Evolutionary conservation across 1,284 basidiomycete species (phyloP).

Genomic region (Ustilago vetiveriae): DNA sequence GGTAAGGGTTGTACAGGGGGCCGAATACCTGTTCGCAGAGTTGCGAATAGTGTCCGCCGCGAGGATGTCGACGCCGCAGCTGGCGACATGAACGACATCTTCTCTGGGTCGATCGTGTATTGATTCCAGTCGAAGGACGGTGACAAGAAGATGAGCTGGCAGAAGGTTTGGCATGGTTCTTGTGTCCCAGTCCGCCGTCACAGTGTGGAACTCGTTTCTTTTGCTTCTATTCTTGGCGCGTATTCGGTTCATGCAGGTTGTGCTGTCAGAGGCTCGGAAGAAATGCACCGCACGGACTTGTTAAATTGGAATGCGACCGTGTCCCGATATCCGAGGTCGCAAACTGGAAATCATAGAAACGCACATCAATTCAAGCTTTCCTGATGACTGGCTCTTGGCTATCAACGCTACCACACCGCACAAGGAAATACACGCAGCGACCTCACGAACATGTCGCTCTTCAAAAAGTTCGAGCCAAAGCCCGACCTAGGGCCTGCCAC

Average conservation of each 20-base stretch:
- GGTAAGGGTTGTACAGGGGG: not conserved
- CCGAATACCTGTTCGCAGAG: not conserved
- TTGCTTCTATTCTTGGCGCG: conserved; percentile 1
- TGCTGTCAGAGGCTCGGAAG: conserved; percentile 3
- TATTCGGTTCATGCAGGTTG: conserved; percentile 4
- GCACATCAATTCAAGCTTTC: not conserved
- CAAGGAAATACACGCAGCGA: not conserved
- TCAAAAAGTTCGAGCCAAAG: conserved; percentile 71
- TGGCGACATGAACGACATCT: conserved; percentile 13
- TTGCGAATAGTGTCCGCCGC: conserved; percentile 5
- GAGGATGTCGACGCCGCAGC: conserved; percentile 19
- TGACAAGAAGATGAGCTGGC: not conserved
- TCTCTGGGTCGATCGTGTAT: not conserved
- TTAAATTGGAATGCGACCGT: no score
- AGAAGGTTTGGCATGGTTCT: not conserved
- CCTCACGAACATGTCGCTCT: conserved; percentile 60
- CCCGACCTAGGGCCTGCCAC: conserved; percentile 90
- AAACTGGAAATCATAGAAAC: conserved; percentile 8
- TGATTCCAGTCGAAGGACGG: not conserved
- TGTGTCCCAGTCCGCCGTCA: not conserved
- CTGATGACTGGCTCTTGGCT: no score
- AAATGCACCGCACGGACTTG: conserved; percentile 16
- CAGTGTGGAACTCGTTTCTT: not conserved
- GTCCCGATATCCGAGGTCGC: conserved; percentile 26
- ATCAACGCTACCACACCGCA: no score